These are phyloP conservation scores for Chloranthus sessilifolius DNA, from an alignment of 164 flowering plant species.

Conservation along the genomic window DNA sequence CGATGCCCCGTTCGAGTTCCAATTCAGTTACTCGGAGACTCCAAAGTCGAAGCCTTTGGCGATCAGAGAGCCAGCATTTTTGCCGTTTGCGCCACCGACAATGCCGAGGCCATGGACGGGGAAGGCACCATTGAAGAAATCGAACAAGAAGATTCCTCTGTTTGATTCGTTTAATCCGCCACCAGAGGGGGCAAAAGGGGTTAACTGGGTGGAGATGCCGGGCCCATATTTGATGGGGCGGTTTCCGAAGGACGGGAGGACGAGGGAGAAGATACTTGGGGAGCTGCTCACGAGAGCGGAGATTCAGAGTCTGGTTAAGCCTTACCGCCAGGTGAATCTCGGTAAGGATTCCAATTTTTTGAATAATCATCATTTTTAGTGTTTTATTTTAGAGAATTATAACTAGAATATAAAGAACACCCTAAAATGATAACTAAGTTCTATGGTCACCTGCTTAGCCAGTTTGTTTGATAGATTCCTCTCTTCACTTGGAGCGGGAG, in stretches of 20 bases:
- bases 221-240: conserved; percentile 39
- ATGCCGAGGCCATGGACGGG: conserved; percentile 97
- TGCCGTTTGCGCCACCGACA: conserved; percentile 83
- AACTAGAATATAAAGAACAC: too few relatives aligned
- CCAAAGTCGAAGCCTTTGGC: conserved; percentile 80
- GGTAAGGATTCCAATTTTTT: conserved; percentile 54
- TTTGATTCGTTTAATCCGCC: conserved; percentile 43
- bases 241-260: conserved; percentile 14
- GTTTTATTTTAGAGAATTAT: too few relatives aligned
- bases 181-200: conserved; percentile 29
- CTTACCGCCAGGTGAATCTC: conserved; percentile 80
- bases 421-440: too few relatives aligned
- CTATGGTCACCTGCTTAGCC: too few relatives aligned
- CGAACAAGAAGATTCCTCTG: conserved; percentile 46
- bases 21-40: conserved; percentile 83
- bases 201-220: conserved; percentile 43
- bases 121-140: conserved; percentile 67
- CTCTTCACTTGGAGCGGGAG: too few relatives aligned
- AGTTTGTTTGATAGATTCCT: too few relatives aligned
- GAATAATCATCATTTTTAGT: too few relatives aligned
- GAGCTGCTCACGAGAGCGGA: conserved; percentile 59
- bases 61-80: conserved; percentile 75
- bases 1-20: conserved; percentile 89
- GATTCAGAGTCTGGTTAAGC: conserved; percentile 48
- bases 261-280: conserved; percentile 42